Conservation (phyloP, 345 rosid genomes). For the Gossypium herbaceum region DNA sequence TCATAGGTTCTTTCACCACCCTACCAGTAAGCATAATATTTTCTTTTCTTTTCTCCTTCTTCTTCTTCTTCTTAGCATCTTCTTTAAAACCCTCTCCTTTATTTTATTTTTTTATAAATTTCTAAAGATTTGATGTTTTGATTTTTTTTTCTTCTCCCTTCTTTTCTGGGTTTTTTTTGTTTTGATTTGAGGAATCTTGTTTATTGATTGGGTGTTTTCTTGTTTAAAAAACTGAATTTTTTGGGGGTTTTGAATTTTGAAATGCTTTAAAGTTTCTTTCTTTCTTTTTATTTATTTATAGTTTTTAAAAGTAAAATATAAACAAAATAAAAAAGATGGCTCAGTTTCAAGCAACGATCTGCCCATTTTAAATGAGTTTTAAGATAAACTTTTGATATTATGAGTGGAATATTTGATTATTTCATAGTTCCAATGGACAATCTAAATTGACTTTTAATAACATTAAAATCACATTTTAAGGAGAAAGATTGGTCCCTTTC, state of each 20-base stretch:
- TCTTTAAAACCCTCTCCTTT: neutral
- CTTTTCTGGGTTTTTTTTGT: conserved; percentile 9
- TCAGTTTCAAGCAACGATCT: neutral
- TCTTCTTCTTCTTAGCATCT: neutral
- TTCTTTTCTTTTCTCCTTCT: neutral
- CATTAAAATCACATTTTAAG: conserved; percentile 10
- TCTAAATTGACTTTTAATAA: neutral
- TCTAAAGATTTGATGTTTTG: neutral
- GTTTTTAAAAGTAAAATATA: neutral
- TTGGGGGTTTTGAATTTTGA: neutral
- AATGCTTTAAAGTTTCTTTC: neutral
- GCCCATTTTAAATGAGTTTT: neutral
- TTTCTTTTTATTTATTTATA: neutral
- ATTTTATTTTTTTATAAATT: neutral
- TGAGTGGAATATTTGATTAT: neutral
- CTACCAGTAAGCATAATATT: conserved; percentile 32
- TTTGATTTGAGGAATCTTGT: conserved; percentile 15
- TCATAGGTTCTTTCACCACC: conserved; percentile 44
- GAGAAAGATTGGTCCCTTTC: conserved; percentile 10
- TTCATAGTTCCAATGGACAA: conserved; percentile 9
- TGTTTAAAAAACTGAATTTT: neutral
- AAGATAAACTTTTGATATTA: neutral
- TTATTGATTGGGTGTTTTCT: neutral
- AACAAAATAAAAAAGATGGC: neutral
- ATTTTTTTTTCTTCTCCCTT: neutral